These are phyloP conservation scores for Waltergamsia citrina DNA, from an alignment of 2,329 filamentous ascomycete genomes.

Conservation along the genomic window DNA sequence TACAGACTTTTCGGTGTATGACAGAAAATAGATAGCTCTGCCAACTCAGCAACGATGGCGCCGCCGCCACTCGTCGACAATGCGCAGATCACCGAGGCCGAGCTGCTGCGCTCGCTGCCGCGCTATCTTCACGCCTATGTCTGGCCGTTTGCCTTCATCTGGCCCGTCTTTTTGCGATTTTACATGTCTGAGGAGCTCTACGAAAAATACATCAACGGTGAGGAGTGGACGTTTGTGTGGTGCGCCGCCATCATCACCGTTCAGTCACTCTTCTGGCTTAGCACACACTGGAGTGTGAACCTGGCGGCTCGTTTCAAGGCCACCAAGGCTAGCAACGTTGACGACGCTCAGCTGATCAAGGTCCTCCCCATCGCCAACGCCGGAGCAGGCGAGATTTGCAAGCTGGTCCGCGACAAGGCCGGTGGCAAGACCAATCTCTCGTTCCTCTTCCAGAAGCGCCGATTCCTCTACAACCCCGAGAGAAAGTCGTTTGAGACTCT, in stretches of 20 bases:
- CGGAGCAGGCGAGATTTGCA: conserved; percentile 79
- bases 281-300: conserved; percentile 95
- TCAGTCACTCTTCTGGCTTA: conserved; percentile 86
- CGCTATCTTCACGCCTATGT: conserved; percentile 77
- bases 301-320: conserved; percentile 76
- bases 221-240: conserved; percentile 98
- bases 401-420: conserved; percentile 64
- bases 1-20: too few relatives aligned
- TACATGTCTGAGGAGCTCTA: conserved; percentile 80
- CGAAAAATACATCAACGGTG: conserved; percentile 81
- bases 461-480: conserved; percentile 74
- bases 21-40: too few relatives aligned
- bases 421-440: conserved; percentile 70
- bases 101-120: conserved; percentile 80
- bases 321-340: conserved; percentile 56
- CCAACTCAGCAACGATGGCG: conserved; percentile 50
- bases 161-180: conserved; percentile 84
- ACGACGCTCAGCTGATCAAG: conserved; percentile 80
- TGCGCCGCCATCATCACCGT: conserved; percentile 76
- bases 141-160: conserved; percentile 86
- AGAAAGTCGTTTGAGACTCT: conserved; percentile 72
- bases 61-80: conserved; percentile 83
- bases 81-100: conserved; percentile 77
- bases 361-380: conserved; percentile 85
- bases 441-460: conserved; percentile 96